Percentiles rank a stretch among this genome's conserved stretches.
These are phyloP conservation scores for Coniochaeta pulveracea DNA, from an alignment of 2,329 filamentous ascomycete genomes.

Conservation along the genomic window DNA sequence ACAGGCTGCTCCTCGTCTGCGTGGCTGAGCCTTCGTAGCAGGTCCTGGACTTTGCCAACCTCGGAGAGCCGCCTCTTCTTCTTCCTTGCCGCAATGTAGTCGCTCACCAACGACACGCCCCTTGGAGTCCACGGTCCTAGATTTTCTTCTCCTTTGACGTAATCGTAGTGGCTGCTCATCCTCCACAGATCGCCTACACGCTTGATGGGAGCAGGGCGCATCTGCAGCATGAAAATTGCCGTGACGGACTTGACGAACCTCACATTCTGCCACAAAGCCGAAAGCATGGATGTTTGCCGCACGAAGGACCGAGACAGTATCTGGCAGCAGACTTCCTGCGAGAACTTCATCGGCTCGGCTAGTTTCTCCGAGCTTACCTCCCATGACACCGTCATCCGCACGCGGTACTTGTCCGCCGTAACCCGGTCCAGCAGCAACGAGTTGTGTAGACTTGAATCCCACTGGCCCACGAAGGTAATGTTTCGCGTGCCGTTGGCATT, in stretches of 20 bases:
- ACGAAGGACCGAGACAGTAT: slow-evolving; percentile 77
- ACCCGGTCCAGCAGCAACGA: slow-evolving; percentile 89
- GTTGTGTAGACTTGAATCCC: slow-evolving; percentile 89
- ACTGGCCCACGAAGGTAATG: slow-evolving; percentile 80
- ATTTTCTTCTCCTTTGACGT: slow-evolving; percentile 90
- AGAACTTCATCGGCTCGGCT: slow-evolving; percentile 80
- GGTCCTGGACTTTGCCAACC: slow-evolving; percentile 62
- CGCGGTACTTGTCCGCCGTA: slow-evolving; percentile 83
- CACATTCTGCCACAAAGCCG: slow-evolving; percentile 73
- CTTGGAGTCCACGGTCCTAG: slow-evolving; percentile 78
- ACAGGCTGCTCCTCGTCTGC: slow-evolving; percentile 19
- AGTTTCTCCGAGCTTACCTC: slow-evolving; percentile 75
- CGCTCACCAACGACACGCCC: slow-evolving; percentile 80
- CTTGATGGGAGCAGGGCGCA: slow-evolving; percentile 84
- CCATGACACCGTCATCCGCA: slow-evolving; percentile 82
- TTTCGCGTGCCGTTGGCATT: slow-evolving; percentile 86
- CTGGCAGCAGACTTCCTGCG: slow-evolving; percentile 69
- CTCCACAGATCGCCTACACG: slow-evolving; percentile 89
- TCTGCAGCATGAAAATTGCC: slow-evolving; percentile 73
- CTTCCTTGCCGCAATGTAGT: slow-evolving; percentile 68
- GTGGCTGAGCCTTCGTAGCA: slow-evolving; percentile 48
- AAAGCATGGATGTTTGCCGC: slow-evolving; percentile 77
- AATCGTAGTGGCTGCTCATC: slow-evolving; percentile 89
- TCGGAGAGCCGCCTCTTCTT: slow-evolving; percentile 66
- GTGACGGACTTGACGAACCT: slow-evolving; percentile 81